These are phyloP conservation scores for Vishniacozyma victoriae DNA, from an alignment of 768 basidiomycete genomes.

Conservation along the genomic window DNA sequence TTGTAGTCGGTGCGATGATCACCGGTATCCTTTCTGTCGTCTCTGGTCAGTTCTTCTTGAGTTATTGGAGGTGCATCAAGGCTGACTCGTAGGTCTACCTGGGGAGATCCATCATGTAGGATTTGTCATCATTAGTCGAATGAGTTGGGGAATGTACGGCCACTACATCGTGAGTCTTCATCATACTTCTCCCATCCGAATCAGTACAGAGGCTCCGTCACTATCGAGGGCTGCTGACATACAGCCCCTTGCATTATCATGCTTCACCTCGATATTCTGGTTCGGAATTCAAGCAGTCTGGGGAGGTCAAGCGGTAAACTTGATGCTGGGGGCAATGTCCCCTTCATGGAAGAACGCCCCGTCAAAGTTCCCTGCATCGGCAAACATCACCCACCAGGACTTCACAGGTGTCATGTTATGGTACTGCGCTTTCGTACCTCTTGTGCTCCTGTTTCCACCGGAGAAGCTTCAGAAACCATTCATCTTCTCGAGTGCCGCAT, in stretches of 20 bases:
- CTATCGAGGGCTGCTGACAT: neutral
- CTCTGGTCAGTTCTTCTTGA: constrained; percentile 8
- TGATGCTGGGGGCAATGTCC: constrained; percentile 24
- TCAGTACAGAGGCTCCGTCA: neutral
- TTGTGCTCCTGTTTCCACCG: constrained; percentile 19
- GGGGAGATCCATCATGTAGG: constrained; percentile 26
- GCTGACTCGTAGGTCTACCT: neutral
- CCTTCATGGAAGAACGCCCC: constrained; percentile 11
- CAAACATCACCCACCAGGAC: constrained; percentile 11
- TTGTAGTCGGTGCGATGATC: constrained; percentile 18
- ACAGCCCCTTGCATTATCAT: constrained; percentile 8
- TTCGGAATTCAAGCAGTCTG: constrained; percentile 23
- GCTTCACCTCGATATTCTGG: constrained; percentile 22
- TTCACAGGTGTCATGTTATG: constrained; percentile 16
- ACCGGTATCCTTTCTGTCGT: constrained; percentile 20
- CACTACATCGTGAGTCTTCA: constrained; percentile 11
- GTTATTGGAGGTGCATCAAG: neutral
- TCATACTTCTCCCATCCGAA: neutral
- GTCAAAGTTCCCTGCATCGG: constrained; percentile 2
- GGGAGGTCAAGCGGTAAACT: constrained; percentile 27
- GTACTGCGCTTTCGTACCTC: constrained; percentile 15
- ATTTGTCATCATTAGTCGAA: constrained; percentile 17
- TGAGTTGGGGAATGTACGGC: constrained; percentile 25
- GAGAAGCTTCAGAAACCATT: constrained; percentile 21
- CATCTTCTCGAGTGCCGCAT: constrained; percentile 11